Evolutionary conservation across 176 grass and related monocot genomes (phyloP).

Genomic region (Aegilops sharonensis): DNA sequence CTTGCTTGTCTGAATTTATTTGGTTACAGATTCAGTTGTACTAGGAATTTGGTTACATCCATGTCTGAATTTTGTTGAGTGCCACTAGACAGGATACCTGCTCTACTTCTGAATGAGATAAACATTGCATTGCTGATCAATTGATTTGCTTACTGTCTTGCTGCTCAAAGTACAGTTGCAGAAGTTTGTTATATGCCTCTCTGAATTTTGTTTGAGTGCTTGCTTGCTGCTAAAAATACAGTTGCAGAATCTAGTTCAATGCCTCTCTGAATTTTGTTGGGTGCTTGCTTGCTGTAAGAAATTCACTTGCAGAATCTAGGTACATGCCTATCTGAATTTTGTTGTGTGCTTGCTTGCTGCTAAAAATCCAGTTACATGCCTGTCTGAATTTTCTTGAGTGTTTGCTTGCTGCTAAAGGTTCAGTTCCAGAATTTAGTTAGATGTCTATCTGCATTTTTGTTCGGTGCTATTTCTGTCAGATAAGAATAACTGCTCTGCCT

Average conservation of each 20-base stretch:
- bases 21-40: too few species aligned
- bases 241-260: background rate
- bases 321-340: background rate
- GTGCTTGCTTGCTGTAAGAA: too few species aligned
- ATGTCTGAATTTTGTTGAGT: too few species aligned
- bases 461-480: background rate
- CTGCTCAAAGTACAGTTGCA: too few species aligned
- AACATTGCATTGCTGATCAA: too few species aligned
- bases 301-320: too few species aligned
- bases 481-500: background rate
- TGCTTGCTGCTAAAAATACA: background rate
- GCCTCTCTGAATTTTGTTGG: background rate
- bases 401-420: background rate
- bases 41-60: too few species aligned
- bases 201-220: too few species aligned
- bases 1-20: background rate
- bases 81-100: too few species aligned
- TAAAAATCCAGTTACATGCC: background rate
- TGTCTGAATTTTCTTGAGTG: background rate
- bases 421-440: background rate
- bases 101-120: too few species aligned
- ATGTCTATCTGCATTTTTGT: background rate
- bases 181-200: too few species aligned
- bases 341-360: background rate
- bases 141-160: too few species aligned